These are phyloP conservation scores for Wallemia mellicola DNA, from an alignment of 1,284 basidiomycete genomes.

Conservation along the genomic window DNA sequence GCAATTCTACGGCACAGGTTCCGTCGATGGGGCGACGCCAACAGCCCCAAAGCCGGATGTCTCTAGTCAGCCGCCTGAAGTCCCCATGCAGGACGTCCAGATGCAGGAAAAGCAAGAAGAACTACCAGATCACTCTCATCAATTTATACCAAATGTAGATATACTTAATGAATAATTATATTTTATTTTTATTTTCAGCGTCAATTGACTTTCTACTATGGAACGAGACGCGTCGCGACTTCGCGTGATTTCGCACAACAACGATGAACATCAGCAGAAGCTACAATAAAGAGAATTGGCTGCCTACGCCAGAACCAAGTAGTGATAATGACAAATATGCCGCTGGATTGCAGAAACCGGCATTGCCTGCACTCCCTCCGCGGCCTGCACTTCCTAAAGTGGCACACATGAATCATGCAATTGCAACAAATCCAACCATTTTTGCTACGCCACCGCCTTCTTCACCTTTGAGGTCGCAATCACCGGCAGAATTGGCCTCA, in stretches of 20 bases:
- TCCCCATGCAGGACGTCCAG: background rate
- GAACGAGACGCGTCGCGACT: background rate
- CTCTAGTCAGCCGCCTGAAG: too few relatives aligned
- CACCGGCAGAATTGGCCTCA: too few relatives aligned
- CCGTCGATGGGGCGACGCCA: too few relatives aligned
- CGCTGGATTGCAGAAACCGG: background rate
- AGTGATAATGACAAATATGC: background rate
- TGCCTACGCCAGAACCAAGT: background rate
- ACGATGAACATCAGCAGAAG: background rate
- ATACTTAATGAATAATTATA: background rate
- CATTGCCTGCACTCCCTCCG: too few relatives aligned
- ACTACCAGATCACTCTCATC: too few relatives aligned
- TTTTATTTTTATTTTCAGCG: background rate
- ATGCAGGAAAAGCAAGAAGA: background rate
- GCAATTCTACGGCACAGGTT: too few relatives aligned
- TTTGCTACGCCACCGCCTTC: background rate
- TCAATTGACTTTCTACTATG: background rate
- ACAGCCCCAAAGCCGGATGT: too few relatives aligned
- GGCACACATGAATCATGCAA: too few relatives aligned
- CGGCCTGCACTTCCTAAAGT: too few relatives aligned
- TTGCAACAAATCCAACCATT: too few relatives aligned
- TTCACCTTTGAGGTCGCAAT: background rate
- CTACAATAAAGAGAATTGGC: background rate
- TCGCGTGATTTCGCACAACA: background rate
- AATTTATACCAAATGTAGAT: too few relatives aligned